Evolutionary conservation across 2,329 filamentous ascomycete genomes (phyloP).

Genomic region (Albifimbria verrucaria): DNA sequence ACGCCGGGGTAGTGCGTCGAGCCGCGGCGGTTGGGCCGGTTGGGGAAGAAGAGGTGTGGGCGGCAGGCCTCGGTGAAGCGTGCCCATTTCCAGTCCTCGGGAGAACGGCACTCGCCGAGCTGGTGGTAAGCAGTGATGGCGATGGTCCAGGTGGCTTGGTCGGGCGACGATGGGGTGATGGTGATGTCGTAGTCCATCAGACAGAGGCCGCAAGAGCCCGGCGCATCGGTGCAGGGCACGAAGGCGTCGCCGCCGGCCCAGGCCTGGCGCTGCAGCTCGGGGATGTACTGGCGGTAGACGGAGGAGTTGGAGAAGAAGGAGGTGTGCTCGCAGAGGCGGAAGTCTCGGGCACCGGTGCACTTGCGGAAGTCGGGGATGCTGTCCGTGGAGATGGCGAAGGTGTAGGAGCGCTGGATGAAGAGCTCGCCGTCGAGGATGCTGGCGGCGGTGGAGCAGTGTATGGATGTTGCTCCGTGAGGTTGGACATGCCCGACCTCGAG

Average conservation of each 20-base stretch:
- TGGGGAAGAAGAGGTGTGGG: conserved; percentile 16
- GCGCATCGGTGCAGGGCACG: conserved; percentile 10
- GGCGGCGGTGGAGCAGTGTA: conserved; percentile 14
- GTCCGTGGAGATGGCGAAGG: conserved; percentile 8
- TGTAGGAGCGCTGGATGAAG: conserved; percentile 14
- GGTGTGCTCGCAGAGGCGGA: conserved; percentile 19
- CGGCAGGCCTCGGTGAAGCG: conserved; percentile 17
- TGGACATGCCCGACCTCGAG: conserved; percentile 13
- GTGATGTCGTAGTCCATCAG: conserved; percentile 21
- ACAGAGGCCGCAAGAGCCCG: conserved; percentile 18
- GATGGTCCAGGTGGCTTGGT: conserved; percentile 7
- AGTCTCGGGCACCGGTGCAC: conserved; percentile 13
- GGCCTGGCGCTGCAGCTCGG: conserved; percentile 12
- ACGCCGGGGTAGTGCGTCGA: conserved; percentile 11
- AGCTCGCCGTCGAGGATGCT: conserved; percentile 14
- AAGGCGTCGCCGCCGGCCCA: conserved; percentile 6
- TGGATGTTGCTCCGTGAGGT: conserved; percentile 4
- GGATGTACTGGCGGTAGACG: conserved; percentile 14
- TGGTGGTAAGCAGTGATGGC: conserved; percentile 15
- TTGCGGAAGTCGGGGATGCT: conserved; percentile 10
- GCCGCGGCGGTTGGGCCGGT: conserved; percentile 17
- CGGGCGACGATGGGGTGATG: conserved; percentile 6
- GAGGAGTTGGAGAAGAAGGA: conserved; percentile 14
- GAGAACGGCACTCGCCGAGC: conserved; percentile 17
- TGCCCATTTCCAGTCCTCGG: conserved; percentile 21